Evolutionary conservation across 495 filamentous ascomycete species (phyloP).

Genomic region (Penicillium canariense): DNA sequence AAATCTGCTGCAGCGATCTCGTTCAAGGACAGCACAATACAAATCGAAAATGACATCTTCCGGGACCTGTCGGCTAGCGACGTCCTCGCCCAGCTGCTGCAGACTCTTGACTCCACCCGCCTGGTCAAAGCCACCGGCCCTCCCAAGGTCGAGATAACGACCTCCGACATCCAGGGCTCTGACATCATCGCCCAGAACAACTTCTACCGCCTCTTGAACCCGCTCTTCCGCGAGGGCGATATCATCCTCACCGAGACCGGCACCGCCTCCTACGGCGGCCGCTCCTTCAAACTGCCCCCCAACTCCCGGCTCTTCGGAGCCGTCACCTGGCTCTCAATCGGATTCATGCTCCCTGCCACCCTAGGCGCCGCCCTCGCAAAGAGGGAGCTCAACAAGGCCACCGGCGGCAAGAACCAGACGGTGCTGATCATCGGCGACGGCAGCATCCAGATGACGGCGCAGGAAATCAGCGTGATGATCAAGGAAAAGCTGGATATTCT

Average conservation of each 20-base stretch:
- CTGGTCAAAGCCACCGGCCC: conserved; percentile 16
- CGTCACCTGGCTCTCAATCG: conserved; percentile 44
- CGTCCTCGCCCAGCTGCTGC: conserved; percentile 21
- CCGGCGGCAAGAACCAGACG: conserved; percentile 26
- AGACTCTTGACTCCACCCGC: conserved; percentile 20
- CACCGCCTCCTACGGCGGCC: conserved; percentile 35
- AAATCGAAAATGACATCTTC: conserved; percentile 28
- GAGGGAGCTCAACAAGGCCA: conserved; percentile 28
- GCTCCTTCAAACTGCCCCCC: conserved; percentile 29
- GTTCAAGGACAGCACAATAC: conserved; percentile 28
- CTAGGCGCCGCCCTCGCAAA: conserved; percentile 50
- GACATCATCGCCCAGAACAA: conserved; percentile 28
- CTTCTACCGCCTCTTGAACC: conserved; percentile 32
- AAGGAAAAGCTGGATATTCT: conserved; percentile 64
- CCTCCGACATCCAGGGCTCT: conserved; percentile 12
- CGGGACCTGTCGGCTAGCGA: conserved; percentile 20
- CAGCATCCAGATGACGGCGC: conserved; percentile 72
- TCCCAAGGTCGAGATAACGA: conserved; percentile 8
- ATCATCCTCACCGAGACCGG: conserved; percentile 44
- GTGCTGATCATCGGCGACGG: conserved; percentile 84
- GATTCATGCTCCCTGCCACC: conserved; percentile 48
- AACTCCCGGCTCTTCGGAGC: conserved; percentile 33
- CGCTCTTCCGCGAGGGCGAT: conserved; percentile 34
- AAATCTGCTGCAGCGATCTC: conserved; percentile 25
- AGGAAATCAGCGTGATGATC: conserved; percentile 78